phyloP scores from a whole-genome alignment of 805 yeast genomes.

The Monosporozyma aquatica region DNA sequence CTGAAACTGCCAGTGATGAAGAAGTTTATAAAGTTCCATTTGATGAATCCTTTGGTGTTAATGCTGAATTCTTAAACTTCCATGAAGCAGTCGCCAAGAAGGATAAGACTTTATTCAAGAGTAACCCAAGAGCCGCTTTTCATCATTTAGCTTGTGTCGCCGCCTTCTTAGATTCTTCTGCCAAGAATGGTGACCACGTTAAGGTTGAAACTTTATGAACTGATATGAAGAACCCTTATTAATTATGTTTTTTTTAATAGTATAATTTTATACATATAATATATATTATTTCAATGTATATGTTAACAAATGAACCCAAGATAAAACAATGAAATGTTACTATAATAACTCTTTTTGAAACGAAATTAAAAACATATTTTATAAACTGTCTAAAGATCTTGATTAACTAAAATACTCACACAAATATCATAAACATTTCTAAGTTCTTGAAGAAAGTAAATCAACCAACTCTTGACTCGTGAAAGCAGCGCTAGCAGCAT shows the following conservation, averaged over 20 bases:
- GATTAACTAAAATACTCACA: too few species aligned
- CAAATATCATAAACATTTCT: too few species aligned
- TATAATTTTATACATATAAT: too few species aligned
- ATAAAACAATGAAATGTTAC: too few species aligned
- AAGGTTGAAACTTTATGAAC: constrained; percentile 32
- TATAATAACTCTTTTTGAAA: too few species aligned
- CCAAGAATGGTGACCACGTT: constrained; percentile 42
- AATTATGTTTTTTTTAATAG: too few species aligned
- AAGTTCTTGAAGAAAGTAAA: not conserved
- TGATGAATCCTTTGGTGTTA: constrained; percentile 46
- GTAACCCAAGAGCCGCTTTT: constrained; percentile 72
- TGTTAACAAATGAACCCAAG: too few species aligned
- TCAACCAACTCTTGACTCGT: not conserved
- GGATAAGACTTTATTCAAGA: constrained; percentile 48
- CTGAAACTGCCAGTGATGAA: constrained; percentile 21
- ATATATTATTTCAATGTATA: too few species aligned
- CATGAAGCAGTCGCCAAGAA: constrained; percentile 50
- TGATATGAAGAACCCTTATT: too few species aligned
- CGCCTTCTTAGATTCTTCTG: constrained; percentile 70
- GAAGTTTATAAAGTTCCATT: constrained; percentile 32
- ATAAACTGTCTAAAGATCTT: too few species aligned
- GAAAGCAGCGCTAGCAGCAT: constrained; percentile 11
- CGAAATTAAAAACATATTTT: too few species aligned
- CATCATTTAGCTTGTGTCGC: constrained; percentile 88
- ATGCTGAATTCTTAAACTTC: constrained; percentile 46